Conservation (phyloP, 345 rosid species). For the Eucalyptus polyanthemos region DNA sequence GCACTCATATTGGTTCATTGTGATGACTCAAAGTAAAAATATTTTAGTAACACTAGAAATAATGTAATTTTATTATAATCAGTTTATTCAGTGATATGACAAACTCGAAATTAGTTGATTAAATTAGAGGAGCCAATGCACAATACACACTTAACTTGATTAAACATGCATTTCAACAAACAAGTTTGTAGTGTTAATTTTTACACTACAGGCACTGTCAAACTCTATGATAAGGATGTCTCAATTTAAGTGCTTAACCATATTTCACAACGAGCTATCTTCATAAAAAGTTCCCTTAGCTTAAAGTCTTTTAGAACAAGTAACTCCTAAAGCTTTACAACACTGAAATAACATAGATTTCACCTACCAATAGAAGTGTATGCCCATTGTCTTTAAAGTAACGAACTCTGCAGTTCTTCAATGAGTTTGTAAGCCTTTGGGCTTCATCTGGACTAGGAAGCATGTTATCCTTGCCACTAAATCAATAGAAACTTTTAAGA, state of each 20-base stretch:
- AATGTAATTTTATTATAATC: neutral
- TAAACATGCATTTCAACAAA: neutral
- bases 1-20: neutral
- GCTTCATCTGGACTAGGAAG: constrained; percentile 79
- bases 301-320: neutral
- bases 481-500: neutral
- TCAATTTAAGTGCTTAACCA: neutral
- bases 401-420: constrained; percentile 60
- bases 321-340: neutral
- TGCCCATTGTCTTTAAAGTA: constrained; percentile 77
- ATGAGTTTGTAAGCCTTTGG: constrained; percentile 27
- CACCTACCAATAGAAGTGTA: constrained; percentile 60
- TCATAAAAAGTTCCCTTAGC: neutral
- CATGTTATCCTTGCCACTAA: constrained; percentile 73
- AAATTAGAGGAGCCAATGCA: neutral
- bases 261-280: neutral
- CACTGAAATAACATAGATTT: neutral
- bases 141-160: neutral
- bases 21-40: neutral
- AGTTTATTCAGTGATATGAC: neutral
- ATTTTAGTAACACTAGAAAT: neutral
- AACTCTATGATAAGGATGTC: neutral
- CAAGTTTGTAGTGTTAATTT: neutral
- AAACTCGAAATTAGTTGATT: neutral
- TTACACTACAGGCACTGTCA: neutral